A percentile compares a stretch with the other conserved stretches of the same genome.
Conservation (phyloP, 2,329 filamentous ascomycete genomes). For the Trichocomaceae sp. region DNA sequence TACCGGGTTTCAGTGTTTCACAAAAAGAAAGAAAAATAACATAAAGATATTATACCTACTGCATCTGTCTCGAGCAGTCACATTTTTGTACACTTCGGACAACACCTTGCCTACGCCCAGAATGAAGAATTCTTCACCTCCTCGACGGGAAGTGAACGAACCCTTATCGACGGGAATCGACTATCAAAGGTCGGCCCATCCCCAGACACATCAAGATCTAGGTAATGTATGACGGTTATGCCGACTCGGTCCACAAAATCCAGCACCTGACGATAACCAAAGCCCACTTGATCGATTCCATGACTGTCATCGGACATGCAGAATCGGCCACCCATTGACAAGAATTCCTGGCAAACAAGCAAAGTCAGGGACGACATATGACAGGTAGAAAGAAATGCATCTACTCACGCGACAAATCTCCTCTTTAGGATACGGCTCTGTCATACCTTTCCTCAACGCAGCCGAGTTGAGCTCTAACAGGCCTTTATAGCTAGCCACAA, state of each 20-base stretch:
- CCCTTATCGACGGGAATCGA: constrained; percentile 32
- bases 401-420: constrained; percentile 57
- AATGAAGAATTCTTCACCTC: constrained; percentile 24
- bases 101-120: neutral
- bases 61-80: neutral
- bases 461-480: constrained; percentile 86
- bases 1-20: neutral
- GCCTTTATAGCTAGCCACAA: constrained; percentile 66
- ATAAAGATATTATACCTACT: neutral
- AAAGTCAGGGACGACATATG: constrained; percentile 16
- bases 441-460: constrained; percentile 79
- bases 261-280: constrained; percentile 68
- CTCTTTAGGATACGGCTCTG: constrained; percentile 78
- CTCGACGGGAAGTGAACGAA: constrained; percentile 26
- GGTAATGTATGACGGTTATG: constrained; percentile 34
- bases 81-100: neutral
- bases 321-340: constrained; percentile 68
- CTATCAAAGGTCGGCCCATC: constrained; percentile 20
- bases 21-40: neutral
- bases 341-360: constrained; percentile 61
- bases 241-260: constrained; percentile 56
- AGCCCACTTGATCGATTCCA: constrained; percentile 76
- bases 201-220: constrained; percentile 22
- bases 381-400: constrained; percentile 21
- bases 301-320: constrained; percentile 95